phyloP scores from a whole-genome alignment of 2,329 filamentous ascomycete genomes.

The Aureobasidium zeae region DNA sequence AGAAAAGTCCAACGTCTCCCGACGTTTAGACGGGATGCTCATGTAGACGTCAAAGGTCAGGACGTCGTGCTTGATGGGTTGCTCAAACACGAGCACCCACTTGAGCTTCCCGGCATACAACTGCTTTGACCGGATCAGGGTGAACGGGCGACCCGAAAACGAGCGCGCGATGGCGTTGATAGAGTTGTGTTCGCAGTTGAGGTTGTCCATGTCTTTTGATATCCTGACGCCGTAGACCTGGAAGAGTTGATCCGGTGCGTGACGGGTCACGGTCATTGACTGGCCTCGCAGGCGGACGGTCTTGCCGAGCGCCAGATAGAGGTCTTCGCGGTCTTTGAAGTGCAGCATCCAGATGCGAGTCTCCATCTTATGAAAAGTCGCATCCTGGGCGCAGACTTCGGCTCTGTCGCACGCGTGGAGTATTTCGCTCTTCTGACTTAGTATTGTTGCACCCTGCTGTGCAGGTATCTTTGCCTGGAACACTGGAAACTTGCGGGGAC shows the following conservation, averaged over 20 bases:
- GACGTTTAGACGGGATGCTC: too few relatives aligned
- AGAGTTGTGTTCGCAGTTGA: background rate
- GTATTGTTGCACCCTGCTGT: background rate
- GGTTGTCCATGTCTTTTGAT: background rate
- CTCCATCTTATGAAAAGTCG: background rate
- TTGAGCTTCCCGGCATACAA: background rate
- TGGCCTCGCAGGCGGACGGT: background rate
- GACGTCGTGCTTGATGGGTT: background rate
- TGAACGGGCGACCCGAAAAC: background rate
- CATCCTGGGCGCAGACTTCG: background rate
- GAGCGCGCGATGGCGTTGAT: background rate
- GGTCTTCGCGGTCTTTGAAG: background rate
- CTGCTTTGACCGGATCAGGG: background rate
- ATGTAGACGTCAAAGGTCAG: background rate
- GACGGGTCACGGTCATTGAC: background rate
- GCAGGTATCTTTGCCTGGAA: constrained; percentile 4
- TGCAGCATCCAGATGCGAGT: background rate
- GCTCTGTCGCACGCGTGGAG: background rate
- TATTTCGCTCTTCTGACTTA: background rate
- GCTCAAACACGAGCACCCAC: background rate
- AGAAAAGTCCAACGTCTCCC: background rate
- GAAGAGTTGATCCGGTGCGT: background rate
- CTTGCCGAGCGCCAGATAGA: background rate
- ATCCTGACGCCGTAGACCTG: background rate
- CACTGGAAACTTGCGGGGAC: constrained; percentile 2